Conservation (phyloP, 164 flowering plant species). For the Dillenia turbinata region DNA sequence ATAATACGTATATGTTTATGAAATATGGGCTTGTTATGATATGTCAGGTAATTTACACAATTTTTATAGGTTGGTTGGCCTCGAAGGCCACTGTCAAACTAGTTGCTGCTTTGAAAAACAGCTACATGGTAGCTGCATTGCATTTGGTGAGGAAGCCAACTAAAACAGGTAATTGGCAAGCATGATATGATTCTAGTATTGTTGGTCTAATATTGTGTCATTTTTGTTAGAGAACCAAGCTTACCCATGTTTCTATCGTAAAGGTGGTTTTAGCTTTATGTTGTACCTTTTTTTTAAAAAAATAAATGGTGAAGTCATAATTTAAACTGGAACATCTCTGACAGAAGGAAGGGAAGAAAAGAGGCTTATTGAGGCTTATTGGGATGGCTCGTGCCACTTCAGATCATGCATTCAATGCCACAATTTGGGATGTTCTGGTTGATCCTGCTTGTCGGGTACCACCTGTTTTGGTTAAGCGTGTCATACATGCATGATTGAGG, state of each 20-base stretch:
- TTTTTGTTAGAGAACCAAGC: too few species aligned
- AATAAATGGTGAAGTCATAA: too few species aligned
- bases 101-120: conserved; percentile 86
- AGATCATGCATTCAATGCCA: conserved; percentile 98
- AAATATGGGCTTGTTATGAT: background rate
- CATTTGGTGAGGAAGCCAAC: conserved; percentile 58
- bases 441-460: conserved; percentile 91
- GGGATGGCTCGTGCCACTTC: conserved; percentile 94
- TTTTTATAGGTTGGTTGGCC: conserved; percentile 94
- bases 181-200: conserved; percentile 1
- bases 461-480: background rate
- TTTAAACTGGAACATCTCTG: conserved; percentile 30
- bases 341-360: conserved; percentile 67
- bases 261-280: too few species aligned
- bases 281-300: too few species aligned
- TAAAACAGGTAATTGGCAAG: conserved; percentile 52
- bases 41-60: background rate
- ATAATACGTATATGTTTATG: too few species aligned
- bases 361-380: conserved; percentile 60
- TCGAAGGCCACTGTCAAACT: conserved; percentile 77
- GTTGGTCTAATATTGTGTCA: too few species aligned
- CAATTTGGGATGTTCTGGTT: conserved; percentile 97
- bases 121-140: conserved; percentile 91
- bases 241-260: too few species aligned
- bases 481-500: too few species aligned